Evolutionary conservation across 768 basidiomycete genomes (phyloP), one percentile per base, ranked within the genome.

Genomic region (Exidia glandulosa): DNA sequence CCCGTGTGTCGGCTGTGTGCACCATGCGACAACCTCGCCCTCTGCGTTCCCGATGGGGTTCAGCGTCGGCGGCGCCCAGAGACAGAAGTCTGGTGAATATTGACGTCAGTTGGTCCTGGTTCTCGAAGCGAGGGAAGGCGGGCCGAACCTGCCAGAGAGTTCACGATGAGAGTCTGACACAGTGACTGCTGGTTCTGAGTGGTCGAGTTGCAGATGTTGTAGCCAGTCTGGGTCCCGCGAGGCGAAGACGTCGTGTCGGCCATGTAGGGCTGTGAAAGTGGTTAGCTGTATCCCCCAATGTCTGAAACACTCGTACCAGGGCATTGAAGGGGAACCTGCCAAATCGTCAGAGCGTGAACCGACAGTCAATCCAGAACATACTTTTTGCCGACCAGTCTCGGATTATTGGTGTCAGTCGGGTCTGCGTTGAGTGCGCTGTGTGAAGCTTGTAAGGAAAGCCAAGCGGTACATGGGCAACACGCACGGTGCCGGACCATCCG

Each of bases 11-110:
- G 77, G 76, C 68, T 85, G 82, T 19, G 83, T 82, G 73, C 88
- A 93, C 79, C 81, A 92, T 1, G 88, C 82, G 10, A 92, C 85
- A 66, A 81, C 83, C 67, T 81, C 75, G 47, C 79, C 84, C 68
- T 93, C 90, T 2, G 79, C 79, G 61, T 86, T 77, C 33, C 78
- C 85, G 52, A 92, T 83, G 19, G 72, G 70, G 68, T 81, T 75
- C 3, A 79, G 73, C n/a, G 71, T 71, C 1, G 75, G 64, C 0
- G 85, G 80, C 31, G 76, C 83, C 82, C 83, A 88, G 0, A 88
- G 64, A 63, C 87, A 88, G 70, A 85, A 88, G 66, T 88, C 87
- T 88, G 32, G 58, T 27, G 32, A 30, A 23, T 77, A 19, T 59
- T 19, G 63, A 23, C 29, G 29, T 31, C 23, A 65, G 66, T 57